Evolutionary conservation across 495 filamentous ascomycete species (phyloP), one percentile per base, ranked within the genome.

Genomic region (Talaromyces thailandensis): DNA sequence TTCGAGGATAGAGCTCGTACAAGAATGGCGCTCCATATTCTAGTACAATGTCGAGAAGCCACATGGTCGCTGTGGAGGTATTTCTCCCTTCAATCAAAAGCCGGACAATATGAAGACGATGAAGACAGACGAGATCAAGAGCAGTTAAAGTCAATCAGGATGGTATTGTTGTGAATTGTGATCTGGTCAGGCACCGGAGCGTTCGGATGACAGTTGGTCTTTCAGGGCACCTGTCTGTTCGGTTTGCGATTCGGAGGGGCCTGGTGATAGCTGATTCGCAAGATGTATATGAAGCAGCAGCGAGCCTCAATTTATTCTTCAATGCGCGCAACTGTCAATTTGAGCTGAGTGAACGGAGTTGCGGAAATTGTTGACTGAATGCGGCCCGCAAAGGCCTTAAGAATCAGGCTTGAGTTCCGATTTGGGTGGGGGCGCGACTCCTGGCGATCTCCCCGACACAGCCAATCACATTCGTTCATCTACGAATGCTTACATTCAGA

Each of bases 1-100:
- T n/a, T 48, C 28, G 16, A 3, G 50, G 24, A 21, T 16, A 35
- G 58, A 26, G 21, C 60, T 65, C 76, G 25, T 69, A 80, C 77
- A 80, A 80, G 24, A 78, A 21, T 6, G 77, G 77, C 45, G 77
- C 77, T 62, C 67, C 77, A 78, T 78, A 80, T 69, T 80, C 76
- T 56, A 80, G 66, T 62, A 70, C 70, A 8, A 71, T 63, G 50
- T 73, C 72, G 28, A 78, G 58, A 53, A 80, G 66, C 69, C 69
- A 72, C 77, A 80, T 79, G 23, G n/a, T 48, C 18, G 43, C 43
- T 48, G 6, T 48, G 43, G 18, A 48, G 9, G 40, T 3, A 9
- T 48, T 2, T 21, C 18, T 48, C n/a, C 6, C 6, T 21, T 18
- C 43, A 9, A n/a, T 48, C 43, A 68, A 66, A 16, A 57, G 58